Evolutionary conservation across 2,329 filamentous ascomycete genomes (phyloP), one percentile per base, ranked within the genome.

Genomic region (Colletotrichum melonis): DNA sequence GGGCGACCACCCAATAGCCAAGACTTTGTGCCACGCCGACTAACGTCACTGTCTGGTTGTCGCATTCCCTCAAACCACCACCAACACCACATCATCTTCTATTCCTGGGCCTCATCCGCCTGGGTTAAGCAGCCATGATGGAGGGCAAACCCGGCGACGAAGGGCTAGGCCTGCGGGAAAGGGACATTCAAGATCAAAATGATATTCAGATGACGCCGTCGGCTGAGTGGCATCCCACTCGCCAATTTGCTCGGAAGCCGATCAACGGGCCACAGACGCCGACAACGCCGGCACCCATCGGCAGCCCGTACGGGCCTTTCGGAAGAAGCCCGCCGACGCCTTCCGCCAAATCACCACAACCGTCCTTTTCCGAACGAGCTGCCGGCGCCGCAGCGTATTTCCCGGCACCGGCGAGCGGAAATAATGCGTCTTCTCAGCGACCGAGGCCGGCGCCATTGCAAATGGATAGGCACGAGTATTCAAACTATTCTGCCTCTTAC

Each of bases 361-460:
- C 68, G 0, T 71, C 67, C 4, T 74, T 74, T 24, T 66, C 69
- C 4, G 72, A 74, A 24, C 52, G 69, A 30, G 62, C 32, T 2
- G 65, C 69, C 30, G 71, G 60, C 46, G 71, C 60, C 1, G 68
- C 68, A 3, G 68, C 57, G 11, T 68, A 72, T 19, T 74, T 63
- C 28, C 58, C 69, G 12, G 38, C 57, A 16, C 72, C 56, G 6
- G 49, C 63, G 14, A 19, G 30, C n/a, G 57, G 62, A 24, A 35
- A 24, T 26, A 6, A 63, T 22, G 22, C 46, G n/a, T 9, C 30
- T 24, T 16, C 57, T 4, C 42, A 66, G 12, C 65, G 70, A 30
- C 71, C 60, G 19, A 57, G 66, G 32, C 73, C 73, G 55, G 62
- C 62, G 49, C 73, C 73, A n/a, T 30, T 75, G 24, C 73, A 75